A percentile compares a stretch with the other conserved stretches of the same genome.
Evolutionary conservation across 352 stramenopile species (phyloP).

Genomic region (Globisporangium recalcitrans): DNA sequence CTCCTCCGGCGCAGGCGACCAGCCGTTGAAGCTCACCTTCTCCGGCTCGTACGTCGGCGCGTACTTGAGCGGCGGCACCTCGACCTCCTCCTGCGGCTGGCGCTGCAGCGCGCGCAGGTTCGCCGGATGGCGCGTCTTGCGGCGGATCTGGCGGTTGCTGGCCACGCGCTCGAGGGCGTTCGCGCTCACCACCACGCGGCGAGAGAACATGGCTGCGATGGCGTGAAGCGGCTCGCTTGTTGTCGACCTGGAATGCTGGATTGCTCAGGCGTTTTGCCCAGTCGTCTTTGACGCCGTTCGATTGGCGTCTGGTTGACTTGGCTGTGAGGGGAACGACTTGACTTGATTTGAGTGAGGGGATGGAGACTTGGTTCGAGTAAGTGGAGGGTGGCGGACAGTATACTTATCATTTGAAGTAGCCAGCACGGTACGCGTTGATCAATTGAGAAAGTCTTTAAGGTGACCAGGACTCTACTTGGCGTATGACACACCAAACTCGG

Average conservation of each 20-base stretch:
- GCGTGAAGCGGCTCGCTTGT: constrained; percentile 1
- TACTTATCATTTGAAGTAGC: too few relatives aligned
- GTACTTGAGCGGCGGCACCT: constrained; percentile 76
- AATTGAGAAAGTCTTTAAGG: too few relatives aligned
- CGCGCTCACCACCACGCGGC: constrained; percentile 45
- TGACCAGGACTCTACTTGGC: too few relatives aligned
- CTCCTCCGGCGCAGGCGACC: constrained; percentile 65
- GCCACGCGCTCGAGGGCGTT: constrained; percentile 57
- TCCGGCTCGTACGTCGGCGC: constrained; percentile 73
- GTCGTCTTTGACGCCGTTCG: neutral
- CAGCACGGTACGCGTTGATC: too few relatives aligned
- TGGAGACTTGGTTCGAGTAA: neutral
- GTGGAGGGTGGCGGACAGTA: neutral
- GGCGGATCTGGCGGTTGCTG: constrained; percentile 83
- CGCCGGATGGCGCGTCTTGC: constrained; percentile 72
- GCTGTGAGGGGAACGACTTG: neutral
- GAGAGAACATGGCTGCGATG: constrained; percentile 45
- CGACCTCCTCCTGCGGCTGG: constrained; percentile 42
- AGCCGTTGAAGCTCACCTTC: constrained; percentile 87
- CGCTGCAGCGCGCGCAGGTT: constrained; percentile 64
- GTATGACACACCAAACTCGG: constrained; percentile 61
- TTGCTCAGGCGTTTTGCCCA: neutral
- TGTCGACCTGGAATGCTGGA: neutral
- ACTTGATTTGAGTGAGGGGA: neutral
- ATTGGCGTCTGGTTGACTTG: neutral